These are phyloP conservation scores for Yamadazyma triangularis DNA, from an alignment of 1,139 yeast species.

Conservation along the genomic window DNA sequence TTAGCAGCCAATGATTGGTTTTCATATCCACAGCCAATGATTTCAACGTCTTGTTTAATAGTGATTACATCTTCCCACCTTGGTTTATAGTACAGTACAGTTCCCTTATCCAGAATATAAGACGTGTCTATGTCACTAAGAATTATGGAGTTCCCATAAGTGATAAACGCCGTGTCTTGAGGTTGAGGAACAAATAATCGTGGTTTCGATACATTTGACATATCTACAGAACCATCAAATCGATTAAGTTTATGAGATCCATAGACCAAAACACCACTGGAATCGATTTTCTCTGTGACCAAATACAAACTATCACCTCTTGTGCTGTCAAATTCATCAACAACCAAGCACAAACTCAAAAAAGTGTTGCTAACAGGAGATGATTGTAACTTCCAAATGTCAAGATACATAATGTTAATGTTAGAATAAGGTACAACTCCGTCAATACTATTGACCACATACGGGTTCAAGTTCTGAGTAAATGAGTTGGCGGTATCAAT, in stretches of 20 bases:
- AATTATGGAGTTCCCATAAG: constrained; percentile 58
- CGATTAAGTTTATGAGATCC: constrained; percentile 52
- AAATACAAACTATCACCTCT: constrained; percentile 32
- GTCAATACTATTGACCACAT: constrained; percentile 33
- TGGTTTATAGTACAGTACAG: constrained; percentile 44
- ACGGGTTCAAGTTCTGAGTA: constrained; percentile 24
- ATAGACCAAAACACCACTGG: constrained; percentile 49
- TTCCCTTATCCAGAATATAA: constrained; percentile 24
- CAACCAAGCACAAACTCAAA: constrained; percentile 41
- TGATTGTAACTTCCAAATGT: constrained; percentile 39
- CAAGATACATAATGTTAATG: constrained; percentile 43
- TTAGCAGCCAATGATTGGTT: constrained; percentile 23
- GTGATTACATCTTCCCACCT: constrained; percentile 78
- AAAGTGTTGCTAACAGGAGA: constrained; percentile 30
- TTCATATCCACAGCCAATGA: constrained; percentile 63
- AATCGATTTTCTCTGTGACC: constrained; percentile 52
- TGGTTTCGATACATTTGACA: constrained; percentile 32
- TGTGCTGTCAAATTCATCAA: constrained; percentile 16
- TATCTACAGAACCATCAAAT: constrained; percentile 30
- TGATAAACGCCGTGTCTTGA: constrained; percentile 58
- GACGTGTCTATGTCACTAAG: constrained; percentile 55
- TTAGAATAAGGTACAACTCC: constrained; percentile 36
- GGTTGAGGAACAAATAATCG: constrained; percentile 58
- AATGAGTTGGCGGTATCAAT: constrained; percentile 24
- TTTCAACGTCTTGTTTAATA: constrained; percentile 47